Conservation (phyloP, 2,329 filamentous ascomycete species). For the Akanthomyces uredinophilus region DNA sequence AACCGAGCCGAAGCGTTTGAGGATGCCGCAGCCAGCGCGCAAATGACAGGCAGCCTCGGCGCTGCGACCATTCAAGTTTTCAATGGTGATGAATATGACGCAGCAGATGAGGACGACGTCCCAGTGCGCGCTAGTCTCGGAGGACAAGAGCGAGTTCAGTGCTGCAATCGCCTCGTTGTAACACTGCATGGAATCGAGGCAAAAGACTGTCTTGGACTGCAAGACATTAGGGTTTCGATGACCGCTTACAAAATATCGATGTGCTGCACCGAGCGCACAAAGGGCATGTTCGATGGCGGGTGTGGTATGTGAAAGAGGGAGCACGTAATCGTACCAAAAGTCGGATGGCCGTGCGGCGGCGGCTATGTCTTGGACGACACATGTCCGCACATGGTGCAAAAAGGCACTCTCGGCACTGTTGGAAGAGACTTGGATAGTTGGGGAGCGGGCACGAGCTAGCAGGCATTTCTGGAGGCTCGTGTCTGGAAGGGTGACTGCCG, state of each 20-base stretch:
- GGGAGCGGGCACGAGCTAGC: neutral
- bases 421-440: neutral
- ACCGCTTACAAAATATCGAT: neutral
- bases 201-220: neutral
- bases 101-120: slow-evolving; percentile 20
- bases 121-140: slow-evolving; percentile 15
- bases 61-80: slow-evolving; percentile 20
- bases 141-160: slow-evolving; percentile 19
- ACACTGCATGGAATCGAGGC: slow-evolving; percentile 15
- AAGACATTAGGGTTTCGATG: no score
- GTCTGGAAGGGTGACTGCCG: neutral
- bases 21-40: slow-evolving; percentile 17
- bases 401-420: neutral
- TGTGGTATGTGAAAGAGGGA: neutral
- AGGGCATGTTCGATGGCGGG: neutral
- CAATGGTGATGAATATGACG: slow-evolving; percentile 22
- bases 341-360: neutral
- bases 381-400: neutral
- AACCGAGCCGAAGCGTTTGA: slow-evolving; percentile 13
- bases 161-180: slow-evolving; percentile 21
- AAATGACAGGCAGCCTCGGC: slow-evolving; percentile 21
- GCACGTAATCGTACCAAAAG: neutral
- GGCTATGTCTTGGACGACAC: neutral
- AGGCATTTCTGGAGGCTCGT: neutral
- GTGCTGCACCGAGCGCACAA: neutral